phyloP scores from a whole-genome alignment of 2,329 filamentous ascomycete species.

The Cryphonectria japonica region DNA sequence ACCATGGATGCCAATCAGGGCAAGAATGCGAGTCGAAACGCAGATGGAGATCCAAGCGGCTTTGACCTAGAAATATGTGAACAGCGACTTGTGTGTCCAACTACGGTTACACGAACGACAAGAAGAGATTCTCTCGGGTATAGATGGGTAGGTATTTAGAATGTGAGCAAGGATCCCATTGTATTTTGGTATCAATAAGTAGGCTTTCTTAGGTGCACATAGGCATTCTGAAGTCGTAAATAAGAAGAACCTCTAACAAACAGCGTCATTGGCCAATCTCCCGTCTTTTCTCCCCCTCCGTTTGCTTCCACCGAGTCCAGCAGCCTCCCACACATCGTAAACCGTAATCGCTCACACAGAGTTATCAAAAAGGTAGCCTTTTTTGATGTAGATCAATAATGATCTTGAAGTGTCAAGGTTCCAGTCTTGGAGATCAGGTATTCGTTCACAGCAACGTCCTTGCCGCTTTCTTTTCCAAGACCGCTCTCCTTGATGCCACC shows the following conservation, averaged over 20 bases:
- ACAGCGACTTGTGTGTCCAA: neutral
- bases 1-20: neutral
- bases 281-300: neutral
- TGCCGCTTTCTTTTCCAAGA: constrained; percentile 33
- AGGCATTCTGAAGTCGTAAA: neutral
- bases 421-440: constrained; percentile 31
- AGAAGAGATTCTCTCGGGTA: neutral
- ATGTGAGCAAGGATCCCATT: too few relatives aligned
- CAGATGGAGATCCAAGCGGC: neutral
- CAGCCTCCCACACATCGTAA: neutral
- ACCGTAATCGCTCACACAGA: neutral
- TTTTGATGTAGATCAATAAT: constrained; percentile 4
- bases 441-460: constrained; percentile 30
- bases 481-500: constrained; percentile 34
- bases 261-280: neutral
- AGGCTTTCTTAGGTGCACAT: neutral
- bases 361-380: neutral
- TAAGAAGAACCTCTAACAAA: neutral
- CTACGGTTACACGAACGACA: neutral
- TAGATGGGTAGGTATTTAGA: neutral
- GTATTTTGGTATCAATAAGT: too few relatives aligned
- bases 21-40: too few relatives aligned
- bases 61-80: neutral
- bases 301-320: neutral
- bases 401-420: constrained; percentile 22